A percentile compares a stretch with the other conserved stretches of the same genome.
phyloP scores from a whole-genome alignment of 2,329 filamentous ascomycete species.

The Diaporthe vexans region DNA sequence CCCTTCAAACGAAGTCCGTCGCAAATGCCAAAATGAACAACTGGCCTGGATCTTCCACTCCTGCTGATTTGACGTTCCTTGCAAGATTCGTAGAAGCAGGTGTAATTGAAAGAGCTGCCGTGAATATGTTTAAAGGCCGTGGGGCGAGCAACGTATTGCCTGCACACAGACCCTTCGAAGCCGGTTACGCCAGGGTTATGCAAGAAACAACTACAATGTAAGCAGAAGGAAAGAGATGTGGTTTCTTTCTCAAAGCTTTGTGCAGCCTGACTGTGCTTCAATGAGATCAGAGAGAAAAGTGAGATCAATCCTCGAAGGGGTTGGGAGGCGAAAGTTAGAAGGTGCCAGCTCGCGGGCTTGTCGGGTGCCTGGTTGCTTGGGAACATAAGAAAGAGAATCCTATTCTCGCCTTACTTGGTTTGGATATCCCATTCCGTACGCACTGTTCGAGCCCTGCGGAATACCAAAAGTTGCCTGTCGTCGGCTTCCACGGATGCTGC shows the following conservation, averaged over 20 bases:
- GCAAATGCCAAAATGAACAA: constrained; percentile 19
- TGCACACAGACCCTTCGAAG: constrained; percentile 21
- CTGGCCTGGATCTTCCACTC: background rate
- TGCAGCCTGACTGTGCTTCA: constrained; percentile 37
- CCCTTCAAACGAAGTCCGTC: background rate
- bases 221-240: constrained; percentile 28
- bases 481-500: constrained; percentile 57
- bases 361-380: constrained; percentile 28
- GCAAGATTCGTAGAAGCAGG: constrained; percentile 3
- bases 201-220: constrained; percentile 29
- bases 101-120: background rate
- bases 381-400: constrained; percentile 39
- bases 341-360: constrained; percentile 16
- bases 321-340: constrained; percentile 33
- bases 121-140: constrained; percentile 2
- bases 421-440: constrained; percentile 50
- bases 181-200: constrained; percentile 34
- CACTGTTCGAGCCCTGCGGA: constrained; percentile 54
- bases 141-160: background rate
- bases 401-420: constrained; percentile 49
- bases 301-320: constrained; percentile 35
- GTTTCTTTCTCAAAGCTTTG: constrained; percentile 33
- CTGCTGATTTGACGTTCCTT: constrained; percentile 9
- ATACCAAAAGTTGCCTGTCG: constrained; percentile 68
- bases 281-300: constrained; percentile 38